phyloP scores from a whole-genome alignment of 306 rosid species.

The Calophaca sinica region DNA sequence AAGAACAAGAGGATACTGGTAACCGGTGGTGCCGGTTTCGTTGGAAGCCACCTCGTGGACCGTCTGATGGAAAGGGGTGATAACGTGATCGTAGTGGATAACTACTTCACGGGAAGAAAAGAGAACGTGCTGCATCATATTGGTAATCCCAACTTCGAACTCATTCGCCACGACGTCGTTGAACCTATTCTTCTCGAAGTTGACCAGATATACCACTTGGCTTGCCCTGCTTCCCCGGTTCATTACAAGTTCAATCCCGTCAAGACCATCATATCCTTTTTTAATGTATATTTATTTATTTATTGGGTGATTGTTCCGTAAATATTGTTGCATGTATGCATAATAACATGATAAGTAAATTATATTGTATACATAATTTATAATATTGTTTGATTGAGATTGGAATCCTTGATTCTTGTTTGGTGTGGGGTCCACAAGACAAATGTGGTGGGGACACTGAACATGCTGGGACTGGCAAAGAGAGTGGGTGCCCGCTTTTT shows the following conservation, averaged over 20 bases:
- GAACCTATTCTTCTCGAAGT: constrained; percentile 85
- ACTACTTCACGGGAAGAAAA: constrained; percentile 85
- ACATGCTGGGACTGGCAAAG: constrained; percentile 93
- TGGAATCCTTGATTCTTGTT: constrained; percentile 58
- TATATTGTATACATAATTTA: too few species aligned
- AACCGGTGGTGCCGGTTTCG: constrained; percentile 98
- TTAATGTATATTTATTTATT: not conserved
- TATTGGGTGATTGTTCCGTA: too few species aligned
- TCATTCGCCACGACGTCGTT: constrained; percentile 93
- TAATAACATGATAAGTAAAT: too few species aligned
- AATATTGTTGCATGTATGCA: not conserved
- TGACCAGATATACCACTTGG: constrained; percentile 94
- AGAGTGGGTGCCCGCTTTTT: constrained; percentile 85
- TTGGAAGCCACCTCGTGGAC: constrained; percentile 93
- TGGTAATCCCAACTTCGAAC: constrained; percentile 85
- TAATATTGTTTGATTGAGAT: too few species aligned
- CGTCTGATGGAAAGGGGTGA: constrained; percentile 84
- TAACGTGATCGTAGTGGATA: constrained; percentile 84
- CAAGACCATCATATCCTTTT: constrained; percentile 92
- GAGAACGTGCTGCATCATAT: constrained; percentile 76
- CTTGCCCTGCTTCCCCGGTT: constrained; percentile 97
- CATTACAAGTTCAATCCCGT: constrained; percentile 96
- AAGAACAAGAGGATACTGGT: constrained; percentile 70
- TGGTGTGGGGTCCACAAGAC: constrained; percentile 72
- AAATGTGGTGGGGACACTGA: constrained; percentile 90